Base-by-base conservation (phyloP, 1,284 basidiomycete species). In the Chondrostereum purpureum region DNA sequence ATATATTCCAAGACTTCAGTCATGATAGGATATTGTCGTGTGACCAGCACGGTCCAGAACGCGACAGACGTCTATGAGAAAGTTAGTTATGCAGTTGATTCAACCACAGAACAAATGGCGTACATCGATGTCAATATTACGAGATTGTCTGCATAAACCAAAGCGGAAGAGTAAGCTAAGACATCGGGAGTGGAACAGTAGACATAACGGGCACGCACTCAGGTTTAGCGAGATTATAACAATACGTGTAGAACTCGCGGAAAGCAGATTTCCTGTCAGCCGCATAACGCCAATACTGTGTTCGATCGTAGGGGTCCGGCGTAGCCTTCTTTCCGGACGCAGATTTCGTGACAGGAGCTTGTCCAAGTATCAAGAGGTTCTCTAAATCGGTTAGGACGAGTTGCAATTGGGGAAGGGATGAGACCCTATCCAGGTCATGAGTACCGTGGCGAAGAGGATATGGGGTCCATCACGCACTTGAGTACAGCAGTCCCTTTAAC, bases 61-160 rank as follows among this genome's bases (percentile, higher is more conserved):
- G 83, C 82, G 18, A 67, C 64, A 4, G 84, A 79, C 21, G 78
- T 86, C 83, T 88, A 50, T 41, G 39, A 17, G 12, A n/a, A 12
- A 4, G 31, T 39, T n/a, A 36, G n/a, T 47, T 27, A 31, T 27
- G n/a, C 12, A 14, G 4, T 5, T 18, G 5, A 12, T 24, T 19
- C 36, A 40, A 44, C 36, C 17, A 12, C 4, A 12, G 21, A 14
- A 17, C n/a, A 39, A 37, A 48, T n/a, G 21, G 48, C 62, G 54
- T 50, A 84, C 84, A 66, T 89, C 85, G 69, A 88, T 85, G 44
- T 88, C 85, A 51, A 88, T 79, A 58, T 83, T 88, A 51, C 79
- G 72, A 11, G 78, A 78, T 58, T 73, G 71, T 56, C 83, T 87
- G 44, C 12, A 19, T 36, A 24, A n/a, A 33, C 36, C 34, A 14